Percentiles rank a stretch among this genome's conserved stretches.
These are phyloP conservation scores for Cladosporium oxysporum DNA, from an alignment of 2,329 filamentous ascomycete species.

Conservation along the genomic window DNA sequence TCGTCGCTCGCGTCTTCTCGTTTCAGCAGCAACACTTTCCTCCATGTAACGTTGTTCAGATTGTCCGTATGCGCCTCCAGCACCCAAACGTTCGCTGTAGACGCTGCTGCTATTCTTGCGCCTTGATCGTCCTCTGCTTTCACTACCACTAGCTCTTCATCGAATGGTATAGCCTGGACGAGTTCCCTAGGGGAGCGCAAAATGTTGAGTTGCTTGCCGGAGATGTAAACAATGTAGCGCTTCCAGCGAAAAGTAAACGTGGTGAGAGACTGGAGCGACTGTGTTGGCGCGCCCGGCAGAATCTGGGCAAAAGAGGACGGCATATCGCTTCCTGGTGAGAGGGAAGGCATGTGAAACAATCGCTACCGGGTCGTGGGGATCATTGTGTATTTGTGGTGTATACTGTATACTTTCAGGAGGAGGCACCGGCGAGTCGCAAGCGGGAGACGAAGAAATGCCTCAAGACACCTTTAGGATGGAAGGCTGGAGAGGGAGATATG, in stretches of 20 bases:
- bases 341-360: conserved; percentile 32
- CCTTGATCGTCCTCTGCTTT: conserved; percentile 72
- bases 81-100: conserved; percentile 66
- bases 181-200: conserved; percentile 73
- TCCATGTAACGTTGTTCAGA: conserved; percentile 72
- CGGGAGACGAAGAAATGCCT: background rate
- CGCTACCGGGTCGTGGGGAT: conserved; percentile 4
- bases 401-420: conserved; percentile 1
- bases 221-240: conserved; percentile 82
- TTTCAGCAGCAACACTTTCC: conserved; percentile 61
- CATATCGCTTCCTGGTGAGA: conserved; percentile 29
- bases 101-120: conserved; percentile 81
- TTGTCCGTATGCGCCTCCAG: conserved; percentile 77
- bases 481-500: background rate
- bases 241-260: conserved; percentile 71
- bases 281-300: conserved; percentile 75
- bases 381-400: conserved; percentile 5
- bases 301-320: conserved; percentile 46
- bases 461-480: background rate
- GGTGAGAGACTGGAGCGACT: conserved; percentile 75
- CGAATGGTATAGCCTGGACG: conserved; percentile 71
- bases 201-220: conserved; percentile 82
- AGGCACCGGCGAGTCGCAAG: background rate
- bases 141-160: conserved; percentile 69
- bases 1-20: conserved; percentile 48